Conservation (phyloP, 805 yeast genomes). For the Isabelozyma pseudorhagii region DNA sequence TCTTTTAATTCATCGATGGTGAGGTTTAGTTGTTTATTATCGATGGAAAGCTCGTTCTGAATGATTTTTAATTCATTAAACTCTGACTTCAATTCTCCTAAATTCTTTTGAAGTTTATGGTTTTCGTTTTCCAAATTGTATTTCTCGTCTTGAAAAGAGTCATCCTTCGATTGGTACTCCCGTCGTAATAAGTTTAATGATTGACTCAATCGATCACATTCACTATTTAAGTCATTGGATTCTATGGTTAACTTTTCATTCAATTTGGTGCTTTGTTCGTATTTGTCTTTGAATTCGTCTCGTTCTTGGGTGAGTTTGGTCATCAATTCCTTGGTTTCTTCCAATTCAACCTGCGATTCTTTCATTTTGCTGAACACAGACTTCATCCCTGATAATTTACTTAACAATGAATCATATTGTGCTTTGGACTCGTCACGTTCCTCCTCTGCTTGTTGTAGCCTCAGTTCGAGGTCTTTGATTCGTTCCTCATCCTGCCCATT, state of each 20-base stretch:
- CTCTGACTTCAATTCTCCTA: conserved; percentile 38
- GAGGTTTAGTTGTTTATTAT: conserved; percentile 38
- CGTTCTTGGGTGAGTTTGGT: conserved; percentile 23
- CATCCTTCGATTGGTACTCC: conserved; percentile 33
- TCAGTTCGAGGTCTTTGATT: conserved; percentile 10
- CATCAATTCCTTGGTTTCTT: conserved; percentile 45
- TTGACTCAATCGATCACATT: conserved; percentile 49
- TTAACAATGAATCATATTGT: conserved; percentile 60
- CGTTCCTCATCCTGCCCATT: not conserved
- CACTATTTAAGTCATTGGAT: conserved; percentile 44
- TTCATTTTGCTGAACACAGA: conserved; percentile 70
- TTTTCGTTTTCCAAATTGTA: conserved; percentile 38
- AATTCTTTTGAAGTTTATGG: conserved; percentile 35
- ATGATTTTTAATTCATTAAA: conserved; percentile 38
- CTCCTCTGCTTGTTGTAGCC: conserved; percentile 34
- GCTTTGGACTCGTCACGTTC: conserved; percentile 58
- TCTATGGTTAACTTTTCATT: conserved; percentile 23
- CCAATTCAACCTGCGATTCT: conserved; percentile 62
- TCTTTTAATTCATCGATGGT: conserved; percentile 45
- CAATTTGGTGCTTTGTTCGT: conserved; percentile 7
- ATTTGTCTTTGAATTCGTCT: conserved; percentile 15
- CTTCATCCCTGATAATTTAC: conserved; percentile 70
- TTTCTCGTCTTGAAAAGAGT: conserved; percentile 33
- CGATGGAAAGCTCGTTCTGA: conserved; percentile 34
- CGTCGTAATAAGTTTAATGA: conserved; percentile 37